A percentile compares a stretch with the other conserved stretches of the same genome.
Conservation (phyloP, 345 rosid species). For the Gynandropsis gynandra region DNA sequence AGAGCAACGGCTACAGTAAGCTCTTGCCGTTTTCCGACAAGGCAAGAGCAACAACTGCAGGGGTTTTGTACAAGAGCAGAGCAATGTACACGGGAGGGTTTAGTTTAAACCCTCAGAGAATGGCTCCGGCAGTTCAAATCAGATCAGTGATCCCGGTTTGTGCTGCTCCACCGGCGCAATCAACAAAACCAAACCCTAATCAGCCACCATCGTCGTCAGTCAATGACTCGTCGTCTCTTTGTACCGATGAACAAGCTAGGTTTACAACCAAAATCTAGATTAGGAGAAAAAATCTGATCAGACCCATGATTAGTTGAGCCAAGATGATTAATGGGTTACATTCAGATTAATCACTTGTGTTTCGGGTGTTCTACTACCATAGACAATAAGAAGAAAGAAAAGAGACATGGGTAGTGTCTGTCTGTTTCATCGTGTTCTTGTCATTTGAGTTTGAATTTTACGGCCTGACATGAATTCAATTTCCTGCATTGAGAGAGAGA, state of each 20-base stretch:
- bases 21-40: slow-evolving; percentile 24
- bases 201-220: background rate
- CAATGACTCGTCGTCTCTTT: background rate
- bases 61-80: slow-evolving; percentile 23
- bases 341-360: slow-evolving; percentile 18
- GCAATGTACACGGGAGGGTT: slow-evolving; percentile 24
- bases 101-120: slow-evolving; percentile 23
- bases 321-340: background rate
- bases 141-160: slow-evolving; percentile 79
- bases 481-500: slow-evolving; percentile 24
- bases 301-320: slow-evolving; percentile 23
- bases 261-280: slow-evolving; percentile 18
- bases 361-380: background rate
- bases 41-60: slow-evolving; percentile 19
- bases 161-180: slow-evolving; percentile 43
- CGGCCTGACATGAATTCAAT: slow-evolving; percentile 32
- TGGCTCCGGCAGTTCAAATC: slow-evolving; percentile 65
- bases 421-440: slow-evolving; percentile 25
- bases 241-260: slow-evolving; percentile 4
- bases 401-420: slow-evolving; percentile 11
- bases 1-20: slow-evolving; percentile 27
- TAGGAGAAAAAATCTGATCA: background rate
- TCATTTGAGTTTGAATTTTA: slow-evolving; percentile 27
- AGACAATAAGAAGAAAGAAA: background rate
- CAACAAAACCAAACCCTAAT: slow-evolving; percentile 10